Conservation (phyloP, 2,329 filamentous ascomycete genomes). For the Ophiostoma ips region DNA sequence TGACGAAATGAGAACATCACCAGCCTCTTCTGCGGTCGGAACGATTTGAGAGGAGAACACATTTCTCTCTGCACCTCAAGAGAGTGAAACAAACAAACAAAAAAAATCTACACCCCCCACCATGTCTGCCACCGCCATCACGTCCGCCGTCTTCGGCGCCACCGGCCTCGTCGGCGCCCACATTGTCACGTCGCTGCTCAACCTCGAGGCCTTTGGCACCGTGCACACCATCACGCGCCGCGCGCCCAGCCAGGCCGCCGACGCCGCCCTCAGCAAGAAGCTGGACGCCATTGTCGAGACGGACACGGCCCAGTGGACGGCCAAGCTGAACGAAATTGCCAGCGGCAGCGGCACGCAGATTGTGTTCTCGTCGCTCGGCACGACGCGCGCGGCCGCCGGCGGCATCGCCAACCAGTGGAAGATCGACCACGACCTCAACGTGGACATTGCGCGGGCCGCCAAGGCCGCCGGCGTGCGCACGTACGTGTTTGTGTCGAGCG, state of each 20-base stretch:
- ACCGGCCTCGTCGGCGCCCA: conserved; percentile 58
- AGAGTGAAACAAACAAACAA: background rate
- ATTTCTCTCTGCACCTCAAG: too few species aligned
- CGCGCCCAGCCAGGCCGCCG: conserved; percentile 36
- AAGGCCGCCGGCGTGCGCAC: conserved; percentile 57
- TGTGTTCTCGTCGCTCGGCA: conserved; percentile 69
- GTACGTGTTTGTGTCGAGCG: conserved; percentile 62
- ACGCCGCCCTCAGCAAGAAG: conserved; percentile 46
- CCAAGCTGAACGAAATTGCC: conserved; percentile 37
- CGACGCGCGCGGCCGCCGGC: conserved; percentile 62
- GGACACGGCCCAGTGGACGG: conserved; percentile 57
- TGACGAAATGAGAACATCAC: too few species aligned
- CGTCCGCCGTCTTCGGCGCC: conserved; percentile 40
- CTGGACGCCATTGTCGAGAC: conserved; percentile 52
- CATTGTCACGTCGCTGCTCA: conserved; percentile 55
- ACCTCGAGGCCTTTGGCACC: conserved; percentile 34
- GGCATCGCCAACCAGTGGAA: conserved; percentile 68
- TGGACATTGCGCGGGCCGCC: conserved; percentile 62
- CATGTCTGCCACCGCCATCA: conserved; percentile 7
- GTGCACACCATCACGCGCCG: conserved; percentile 55
- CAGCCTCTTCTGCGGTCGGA: too few species aligned
- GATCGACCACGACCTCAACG: conserved; percentile 77
- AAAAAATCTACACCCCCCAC: background rate
- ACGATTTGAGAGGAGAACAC: too few species aligned
- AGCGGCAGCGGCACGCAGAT: conserved; percentile 47